Conservation (phyloP, 495 filamentous ascomycete genomes). For the Bacidia gigantensis region DNA sequence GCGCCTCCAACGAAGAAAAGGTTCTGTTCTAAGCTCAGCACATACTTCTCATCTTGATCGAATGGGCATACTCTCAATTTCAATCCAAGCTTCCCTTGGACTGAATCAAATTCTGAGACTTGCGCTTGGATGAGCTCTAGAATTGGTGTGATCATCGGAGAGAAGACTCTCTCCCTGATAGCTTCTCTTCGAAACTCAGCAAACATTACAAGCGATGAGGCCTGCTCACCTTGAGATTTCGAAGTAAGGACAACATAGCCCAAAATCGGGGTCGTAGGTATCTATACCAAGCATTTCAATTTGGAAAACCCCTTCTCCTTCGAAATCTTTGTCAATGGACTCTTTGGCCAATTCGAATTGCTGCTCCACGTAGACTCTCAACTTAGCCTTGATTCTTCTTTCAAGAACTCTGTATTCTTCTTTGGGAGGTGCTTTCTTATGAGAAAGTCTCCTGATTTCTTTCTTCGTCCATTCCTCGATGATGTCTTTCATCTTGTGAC, state of each 20-base stretch:
- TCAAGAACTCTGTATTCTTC: not conserved
- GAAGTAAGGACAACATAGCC: not conserved
- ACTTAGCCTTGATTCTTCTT: not conserved
- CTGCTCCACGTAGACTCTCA: not conserved
- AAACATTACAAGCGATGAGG: no score
- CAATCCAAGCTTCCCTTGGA: not conserved
- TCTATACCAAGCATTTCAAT: not conserved
- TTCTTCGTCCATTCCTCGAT: not conserved
- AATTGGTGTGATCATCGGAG: not conserved
- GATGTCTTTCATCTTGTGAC: not conserved
- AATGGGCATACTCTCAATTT: not conserved
- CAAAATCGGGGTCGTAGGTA: not conserved
- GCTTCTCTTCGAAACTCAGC: not conserved
- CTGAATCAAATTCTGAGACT: not conserved
- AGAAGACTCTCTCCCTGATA: not conserved
- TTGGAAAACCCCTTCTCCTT: not conserved
- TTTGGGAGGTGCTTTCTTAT: not conserved
- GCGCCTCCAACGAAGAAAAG: not conserved
- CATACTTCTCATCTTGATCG: not conserved
- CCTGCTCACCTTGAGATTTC: not conserved
- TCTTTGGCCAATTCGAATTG: not conserved
- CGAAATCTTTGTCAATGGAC: not conserved
- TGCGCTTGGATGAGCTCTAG: not conserved
- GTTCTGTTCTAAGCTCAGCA: not conserved
- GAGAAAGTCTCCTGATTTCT: not conserved